Conservation (phyloP, 352 stramenopile genomes). For the Aphanomyces euteiches region DNA sequence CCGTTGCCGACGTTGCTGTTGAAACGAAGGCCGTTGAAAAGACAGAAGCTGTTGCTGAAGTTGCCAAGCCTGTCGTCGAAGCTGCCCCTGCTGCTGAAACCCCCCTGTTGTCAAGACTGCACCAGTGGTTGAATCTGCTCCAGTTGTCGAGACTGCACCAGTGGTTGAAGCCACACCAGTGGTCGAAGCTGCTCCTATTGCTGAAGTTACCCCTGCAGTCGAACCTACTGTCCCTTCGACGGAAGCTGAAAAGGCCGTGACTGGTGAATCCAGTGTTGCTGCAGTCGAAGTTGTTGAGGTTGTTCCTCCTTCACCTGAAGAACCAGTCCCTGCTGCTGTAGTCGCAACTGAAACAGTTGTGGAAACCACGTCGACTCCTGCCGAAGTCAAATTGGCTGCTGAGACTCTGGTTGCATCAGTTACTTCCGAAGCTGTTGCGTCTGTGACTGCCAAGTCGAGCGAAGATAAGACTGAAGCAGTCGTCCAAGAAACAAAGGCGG, state of each 20-base stretch:
- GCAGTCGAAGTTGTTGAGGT: not conserved
- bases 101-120: not conserved
- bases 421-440: not conserved
- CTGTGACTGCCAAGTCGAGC: not conserved
- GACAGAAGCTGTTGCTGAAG: not conserved
- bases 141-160: not conserved
- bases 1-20: not conserved
- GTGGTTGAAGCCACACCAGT: not conserved
- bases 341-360: not conserved
- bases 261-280: no score
- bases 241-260: no score
- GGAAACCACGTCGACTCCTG: not conserved
- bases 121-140: not conserved
- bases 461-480: not conserved
- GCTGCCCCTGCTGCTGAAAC: no score
- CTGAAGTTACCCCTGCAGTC: slow-evolving; percentile 4
- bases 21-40: not conserved
- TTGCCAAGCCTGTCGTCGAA: not conserved
- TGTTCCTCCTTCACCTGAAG: no score
- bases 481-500: not conserved
- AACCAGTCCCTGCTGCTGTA: no score
- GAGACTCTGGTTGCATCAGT: slow-evolving; percentile 4
- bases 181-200: not conserved
- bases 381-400: not conserved
- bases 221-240: not conserved